Evolutionary conservation across 805 yeast species (phyloP).

Genomic region (Metschnikowia gelsemii): DNA sequence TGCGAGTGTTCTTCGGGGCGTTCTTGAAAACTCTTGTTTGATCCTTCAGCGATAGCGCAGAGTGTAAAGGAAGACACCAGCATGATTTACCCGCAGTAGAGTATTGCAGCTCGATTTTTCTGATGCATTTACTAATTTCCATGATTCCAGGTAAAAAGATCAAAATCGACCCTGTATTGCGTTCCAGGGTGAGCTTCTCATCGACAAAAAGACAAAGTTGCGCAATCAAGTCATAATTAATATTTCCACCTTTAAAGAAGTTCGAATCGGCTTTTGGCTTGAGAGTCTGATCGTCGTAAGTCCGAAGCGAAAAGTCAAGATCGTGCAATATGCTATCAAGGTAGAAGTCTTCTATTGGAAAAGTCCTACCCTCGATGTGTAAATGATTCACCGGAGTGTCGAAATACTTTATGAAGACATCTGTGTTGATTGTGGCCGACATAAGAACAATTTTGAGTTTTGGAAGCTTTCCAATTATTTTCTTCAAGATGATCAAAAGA

Average conservation of each 20-base stretch:
- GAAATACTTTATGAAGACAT: constrained; percentile 67
- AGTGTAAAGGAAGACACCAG: constrained; percentile 74
- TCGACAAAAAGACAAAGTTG: constrained; percentile 56
- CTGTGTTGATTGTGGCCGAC: constrained; percentile 90
- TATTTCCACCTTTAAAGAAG: constrained; percentile 62
- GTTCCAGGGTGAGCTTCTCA: constrained; percentile 38
- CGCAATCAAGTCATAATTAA: constrained; percentile 73
- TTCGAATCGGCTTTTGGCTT: constrained; percentile 63
- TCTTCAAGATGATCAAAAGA: constrained; percentile 71
- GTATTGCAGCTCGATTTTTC: constrained; percentile 28
- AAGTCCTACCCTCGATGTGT: constrained; percentile 91
- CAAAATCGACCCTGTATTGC: constrained; percentile 68
- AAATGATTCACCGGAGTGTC: constrained; percentile 52
- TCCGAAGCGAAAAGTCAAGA: constrained; percentile 53
- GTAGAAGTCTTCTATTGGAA: constrained; percentile 78
- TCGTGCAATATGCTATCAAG: constrained; percentile 63
- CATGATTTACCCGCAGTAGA: constrained; percentile 25
- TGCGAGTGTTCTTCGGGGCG: constrained; percentile 57
- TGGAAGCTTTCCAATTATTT: constrained; percentile 49
- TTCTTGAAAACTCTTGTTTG: constrained; percentile 71
- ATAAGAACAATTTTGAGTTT: constrained; percentile 72
- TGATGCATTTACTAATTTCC: constrained; percentile 71
- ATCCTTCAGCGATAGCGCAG: constrained; percentile 79
- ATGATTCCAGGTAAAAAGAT: constrained; percentile 88
- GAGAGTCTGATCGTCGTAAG: constrained; percentile 39